Percentiles rank a stretch among this genome's conserved stretches.
Conservation (phyloP, 352 stramenopile species). For the Phytophthora rubi region DNA sequence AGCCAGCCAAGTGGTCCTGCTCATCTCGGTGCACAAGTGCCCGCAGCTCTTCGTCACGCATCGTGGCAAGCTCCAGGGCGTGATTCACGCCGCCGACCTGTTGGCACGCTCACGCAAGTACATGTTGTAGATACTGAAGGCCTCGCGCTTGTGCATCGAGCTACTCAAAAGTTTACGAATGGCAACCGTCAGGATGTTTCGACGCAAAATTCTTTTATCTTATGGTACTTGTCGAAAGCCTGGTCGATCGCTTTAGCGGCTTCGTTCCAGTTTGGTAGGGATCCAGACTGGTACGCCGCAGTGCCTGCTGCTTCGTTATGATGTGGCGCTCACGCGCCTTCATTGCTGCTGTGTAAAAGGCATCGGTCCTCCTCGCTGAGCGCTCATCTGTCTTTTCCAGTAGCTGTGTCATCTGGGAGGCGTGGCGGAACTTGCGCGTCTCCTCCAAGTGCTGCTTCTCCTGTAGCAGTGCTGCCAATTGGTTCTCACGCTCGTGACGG, state of each 20-base stretch:
- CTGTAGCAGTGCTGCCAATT: conserved; percentile 57
- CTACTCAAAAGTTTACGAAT: conserved; percentile 17
- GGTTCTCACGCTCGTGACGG: conserved; percentile 59
- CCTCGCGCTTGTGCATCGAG: conserved; percentile 18
- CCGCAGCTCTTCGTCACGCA: conserved; percentile 78
- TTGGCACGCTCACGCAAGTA: conserved; percentile 67
- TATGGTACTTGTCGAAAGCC: conserved; percentile 26
- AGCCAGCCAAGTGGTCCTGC: conserved; percentile 76
- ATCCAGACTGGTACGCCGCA: conserved; percentile 23
- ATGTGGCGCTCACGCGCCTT: conserved; percentile 51
- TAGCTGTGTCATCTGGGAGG: conserved; percentile 45
- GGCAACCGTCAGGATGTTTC: conserved; percentile 24
- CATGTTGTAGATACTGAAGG: conserved; percentile 44
- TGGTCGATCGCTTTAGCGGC: conserved; percentile 15
- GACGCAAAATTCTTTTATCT: conserved; percentile 21
- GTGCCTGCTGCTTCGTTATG: conserved; percentile 12
- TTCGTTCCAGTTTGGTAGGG: conserved; percentile 16
- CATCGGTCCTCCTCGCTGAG: conserved; percentile 44
- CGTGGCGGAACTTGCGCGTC: conserved; percentile 60
- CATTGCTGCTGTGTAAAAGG: conserved; percentile 76
- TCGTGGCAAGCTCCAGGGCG: conserved; percentile 71
- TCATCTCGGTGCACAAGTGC: conserved; percentile 83
- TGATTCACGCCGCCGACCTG: conserved; percentile 75
- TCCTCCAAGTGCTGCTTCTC: conserved; percentile 70
- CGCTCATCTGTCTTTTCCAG: conserved; percentile 49